Conservation (phyloP, 805 yeast genomes). For the Saccharomycopsis fibuligera region DNA sequence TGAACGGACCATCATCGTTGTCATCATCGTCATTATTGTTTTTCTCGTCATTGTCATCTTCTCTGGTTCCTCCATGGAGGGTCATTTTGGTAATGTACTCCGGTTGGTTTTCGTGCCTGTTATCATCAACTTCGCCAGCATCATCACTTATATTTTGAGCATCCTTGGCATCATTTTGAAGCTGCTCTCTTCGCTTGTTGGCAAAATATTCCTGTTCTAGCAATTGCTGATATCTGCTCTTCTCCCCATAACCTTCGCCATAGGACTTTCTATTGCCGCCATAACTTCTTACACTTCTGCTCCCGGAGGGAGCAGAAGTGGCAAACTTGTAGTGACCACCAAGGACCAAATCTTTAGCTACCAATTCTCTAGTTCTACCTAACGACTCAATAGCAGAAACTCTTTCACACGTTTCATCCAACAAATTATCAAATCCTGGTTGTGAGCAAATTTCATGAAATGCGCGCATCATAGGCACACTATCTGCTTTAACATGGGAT, state of each 20-base stretch:
- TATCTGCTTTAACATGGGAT: slow-evolving; percentile 70
- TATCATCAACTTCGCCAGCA: slow-evolving; percentile 17
- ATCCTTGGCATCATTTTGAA: not conserved
- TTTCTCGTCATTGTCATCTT: slow-evolving; percentile 20
- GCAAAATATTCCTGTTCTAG: not conserved
- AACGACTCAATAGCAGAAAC: slow-evolving; percentile 72
- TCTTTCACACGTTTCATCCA: slow-evolving; percentile 59
- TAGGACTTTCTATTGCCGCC: not conserved
- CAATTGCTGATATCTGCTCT: not conserved
- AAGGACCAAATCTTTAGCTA: slow-evolving; percentile 57
- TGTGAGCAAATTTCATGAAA: slow-evolving; percentile 69
- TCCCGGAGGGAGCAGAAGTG: too few relatives aligned
- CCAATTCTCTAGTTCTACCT: slow-evolving; percentile 70
- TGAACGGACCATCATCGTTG: slow-evolving; percentile 22
- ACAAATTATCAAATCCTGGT: slow-evolving; percentile 62
- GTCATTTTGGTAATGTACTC: not conserved
- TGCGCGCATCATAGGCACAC: slow-evolving; percentile 86
- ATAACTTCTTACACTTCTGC: slow-evolving; percentile 1
- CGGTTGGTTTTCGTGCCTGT: not conserved
- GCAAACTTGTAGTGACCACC: slow-evolving; percentile 41
- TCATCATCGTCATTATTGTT: slow-evolving; percentile 23
- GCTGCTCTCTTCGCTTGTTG: not conserved
- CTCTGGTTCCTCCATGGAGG: slow-evolving; percentile 12
- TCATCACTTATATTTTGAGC: not conserved
- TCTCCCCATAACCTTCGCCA: slow-evolving; percentile 13